Conservation (phyloP, 2,329 filamentous ascomycete genomes). For the Aspergillus clavatus region DNA sequence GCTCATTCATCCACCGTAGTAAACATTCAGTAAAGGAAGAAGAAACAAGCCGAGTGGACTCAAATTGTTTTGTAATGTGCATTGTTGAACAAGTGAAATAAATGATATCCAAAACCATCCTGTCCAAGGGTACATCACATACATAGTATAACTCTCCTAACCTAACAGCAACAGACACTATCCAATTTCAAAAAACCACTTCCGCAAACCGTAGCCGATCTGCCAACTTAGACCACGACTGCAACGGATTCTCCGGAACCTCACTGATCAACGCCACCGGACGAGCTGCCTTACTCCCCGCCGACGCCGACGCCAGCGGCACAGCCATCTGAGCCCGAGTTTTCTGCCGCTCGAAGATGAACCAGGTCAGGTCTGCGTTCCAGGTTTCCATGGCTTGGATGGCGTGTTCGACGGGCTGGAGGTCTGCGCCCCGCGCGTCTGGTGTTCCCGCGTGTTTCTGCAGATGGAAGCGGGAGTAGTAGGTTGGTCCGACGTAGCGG, state of each 20-base stretch:
- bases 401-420: slow-evolving; percentile 25
- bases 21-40: not conserved
- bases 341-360: slow-evolving; percentile 30
- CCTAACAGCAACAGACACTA: too few species aligned
- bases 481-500: slow-evolving; percentile 30
- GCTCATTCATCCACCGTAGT: too few species aligned
- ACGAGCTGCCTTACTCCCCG: slow-evolving; percentile 30
- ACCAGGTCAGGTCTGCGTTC: slow-evolving; percentile 41
- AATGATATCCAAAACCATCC: too few species aligned
- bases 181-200: slow-evolving; percentile 16
- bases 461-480: slow-evolving; percentile 23
- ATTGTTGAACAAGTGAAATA: too few species aligned
- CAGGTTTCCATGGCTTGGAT: slow-evolving; percentile 39
- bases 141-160: too few species aligned
- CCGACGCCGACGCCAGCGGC: slow-evolving; percentile 2
- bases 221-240: slow-evolving; percentile 18
- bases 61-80: too few species aligned
- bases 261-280: slow-evolving; percentile 8
- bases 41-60: too few species aligned
- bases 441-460: slow-evolving; percentile 2
- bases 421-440: slow-evolving; percentile 7
- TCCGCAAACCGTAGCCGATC: slow-evolving; percentile 34
- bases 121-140: not conserved
- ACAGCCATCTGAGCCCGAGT: too few species aligned
- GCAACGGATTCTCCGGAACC: slow-evolving; percentile 8